Evolutionary conservation across 2,329 filamentous ascomycete species (phyloP).

Genomic region (Fusarium buxicola): DNA sequence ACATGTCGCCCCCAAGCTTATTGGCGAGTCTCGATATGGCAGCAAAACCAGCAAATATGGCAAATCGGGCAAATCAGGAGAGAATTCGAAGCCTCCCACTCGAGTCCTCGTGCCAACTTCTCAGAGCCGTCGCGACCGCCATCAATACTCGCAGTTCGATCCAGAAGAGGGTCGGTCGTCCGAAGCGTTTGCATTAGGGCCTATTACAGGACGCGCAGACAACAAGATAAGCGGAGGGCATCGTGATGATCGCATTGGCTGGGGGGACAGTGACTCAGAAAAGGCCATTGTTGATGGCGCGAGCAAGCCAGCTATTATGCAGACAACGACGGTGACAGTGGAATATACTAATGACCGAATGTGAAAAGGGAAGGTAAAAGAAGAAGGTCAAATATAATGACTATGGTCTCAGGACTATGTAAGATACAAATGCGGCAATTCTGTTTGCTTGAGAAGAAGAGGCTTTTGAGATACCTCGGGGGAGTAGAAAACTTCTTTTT

Average conservation of each 20-base stretch:
- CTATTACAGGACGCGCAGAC: constrained; percentile 21
- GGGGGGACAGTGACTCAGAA: constrained; percentile 40
- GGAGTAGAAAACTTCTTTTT: neutral
- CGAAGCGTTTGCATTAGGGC: constrained; percentile 22
- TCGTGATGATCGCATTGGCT: constrained; percentile 19
- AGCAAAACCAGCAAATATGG: constrained; percentile 40
- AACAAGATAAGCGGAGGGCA: constrained; percentile 28
- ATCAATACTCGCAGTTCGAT: constrained; percentile 40
- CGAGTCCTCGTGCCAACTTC: constrained; percentile 19
- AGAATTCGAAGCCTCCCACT: constrained; percentile 21
- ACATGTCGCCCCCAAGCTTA: constrained; percentile 50
- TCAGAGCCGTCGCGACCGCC: constrained; percentile 31
- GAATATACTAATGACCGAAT: constrained; percentile 27
- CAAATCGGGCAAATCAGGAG: constrained; percentile 19
- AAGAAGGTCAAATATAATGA: neutral
- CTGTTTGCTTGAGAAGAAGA: neutral
- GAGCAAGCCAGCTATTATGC: constrained; percentile 34
- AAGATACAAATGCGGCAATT: neutral
- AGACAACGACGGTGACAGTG: constrained; percentile 41
- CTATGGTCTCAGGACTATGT: neutral
- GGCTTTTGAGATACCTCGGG: neutral
- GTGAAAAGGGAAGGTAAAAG: neutral
- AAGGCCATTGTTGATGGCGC: constrained; percentile 29
- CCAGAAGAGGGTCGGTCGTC: constrained; percentile 13
- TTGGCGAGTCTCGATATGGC: constrained; percentile 44